Base-by-base conservation (phyloP, 352 stramenopile species). In the Phytophthora brassicae region DNA sequence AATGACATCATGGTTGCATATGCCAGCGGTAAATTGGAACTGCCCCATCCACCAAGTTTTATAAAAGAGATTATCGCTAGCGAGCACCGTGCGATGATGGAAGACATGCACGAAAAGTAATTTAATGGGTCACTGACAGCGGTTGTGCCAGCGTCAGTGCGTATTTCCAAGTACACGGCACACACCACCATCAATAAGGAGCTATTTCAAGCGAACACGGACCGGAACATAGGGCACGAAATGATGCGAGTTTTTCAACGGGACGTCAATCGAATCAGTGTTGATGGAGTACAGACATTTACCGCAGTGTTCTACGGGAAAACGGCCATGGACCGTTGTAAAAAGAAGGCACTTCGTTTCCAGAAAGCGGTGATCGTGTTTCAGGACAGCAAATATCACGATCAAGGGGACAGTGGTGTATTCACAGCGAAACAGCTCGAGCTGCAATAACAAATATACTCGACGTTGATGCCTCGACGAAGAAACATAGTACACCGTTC, bases 231-330 rank as follows among this genome's bases (percentile, higher is more conserved):
- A 0, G 48, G 48, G 4, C 33, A 46, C 6, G 16, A 3, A 4
- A 46, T 56, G 48, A 56, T 56, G 48, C 6, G 33, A 6, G 48
- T 35, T 3, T 16, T 56, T 11, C 48, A 56, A 19, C 23, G 6
- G 1, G 33, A 56, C 38, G 33, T 56, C 33, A 56, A 56, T 16
- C 4, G 48, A 9, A 19, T 56, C 3, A 46, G 13, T n/a, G 24
- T 17, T 23, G 48, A 56, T 23, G 48, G 31, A 24, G 6, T 46
- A 6, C 35, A 46, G 11, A 56, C 48, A 1, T 9, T 56, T 3
- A 8, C n/a, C 20, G 9, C 46, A 2, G 16, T 36, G 2, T 46
- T 56, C n/a, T 56, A 56, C 26, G 8, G 26, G 8, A 31, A 31
- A 31, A 9, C 8, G 26, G 26, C 26, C 4, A n/a, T n/a, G n/a